Percentiles rank a stretch among this genome's conserved stretches.
Evolutionary conservation across 2,329 filamentous ascomycete genomes (phyloP).

Genomic region (Cladorrhinum sp.): DNA sequence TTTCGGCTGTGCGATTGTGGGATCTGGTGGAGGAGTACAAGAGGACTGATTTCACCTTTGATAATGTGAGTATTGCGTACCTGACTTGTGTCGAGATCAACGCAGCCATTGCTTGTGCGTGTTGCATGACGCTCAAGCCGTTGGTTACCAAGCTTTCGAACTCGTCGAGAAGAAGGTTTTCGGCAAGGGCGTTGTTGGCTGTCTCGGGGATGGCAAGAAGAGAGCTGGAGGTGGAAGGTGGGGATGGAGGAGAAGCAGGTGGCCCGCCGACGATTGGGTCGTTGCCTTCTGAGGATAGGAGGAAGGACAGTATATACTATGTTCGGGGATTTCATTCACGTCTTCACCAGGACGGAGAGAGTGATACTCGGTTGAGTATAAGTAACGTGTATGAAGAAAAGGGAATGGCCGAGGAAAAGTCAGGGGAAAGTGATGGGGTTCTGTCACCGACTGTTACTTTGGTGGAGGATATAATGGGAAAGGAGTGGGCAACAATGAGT

Average conservation of each 20-base stretch:
- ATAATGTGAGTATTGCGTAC: conserved; percentile 30
- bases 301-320: background rate
- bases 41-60: conserved; percentile 31
- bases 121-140: conserved; percentile 38
- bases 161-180: conserved; percentile 3
- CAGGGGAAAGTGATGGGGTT: background rate
- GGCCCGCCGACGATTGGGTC: conserved; percentile 20
- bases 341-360: background rate
- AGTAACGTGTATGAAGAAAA: too few species aligned
- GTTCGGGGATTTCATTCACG: too few species aligned
- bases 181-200: background rate
- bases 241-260: too few species aligned
- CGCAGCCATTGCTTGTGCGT: conserved; percentile 36
- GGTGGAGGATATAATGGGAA: background rate
- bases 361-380: background rate
- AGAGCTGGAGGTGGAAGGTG: too few species aligned
- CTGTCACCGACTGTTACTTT: background rate
- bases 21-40: conserved; percentile 26
- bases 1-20: conserved; percentile 34
- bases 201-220: background rate
- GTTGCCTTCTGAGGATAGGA: background rate
- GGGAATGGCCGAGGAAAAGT: background rate
- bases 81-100: conserved; percentile 36
- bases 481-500: background rate
- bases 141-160: conserved; percentile 31